Base-by-base conservation (phyloP, 345 rosid species). In the Euphorbia pulcherrima region DNA sequence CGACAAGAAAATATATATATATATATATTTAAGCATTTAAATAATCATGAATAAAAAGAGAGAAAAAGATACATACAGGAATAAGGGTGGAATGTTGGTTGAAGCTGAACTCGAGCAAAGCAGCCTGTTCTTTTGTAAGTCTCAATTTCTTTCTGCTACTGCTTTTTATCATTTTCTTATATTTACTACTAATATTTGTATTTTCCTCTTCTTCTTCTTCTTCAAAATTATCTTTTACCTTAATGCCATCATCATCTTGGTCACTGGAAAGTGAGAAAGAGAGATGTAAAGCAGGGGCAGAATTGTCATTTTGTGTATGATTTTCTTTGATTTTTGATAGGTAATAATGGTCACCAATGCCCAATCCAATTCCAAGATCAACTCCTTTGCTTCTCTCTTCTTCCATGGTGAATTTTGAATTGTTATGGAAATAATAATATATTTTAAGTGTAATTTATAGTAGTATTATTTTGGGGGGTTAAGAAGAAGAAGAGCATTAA, bases 141-240 rank as follows among this genome's bases (percentile, higher is more conserved):
- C 86, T 72, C 44, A 82, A 78, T 68, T 84, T 84, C 81, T 82
- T 84, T 20, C 75, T 67, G 1, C 81, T 39, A 82, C 39, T 67
- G 1, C 81, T 39, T 81, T 33, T 78, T 81, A 20, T 84, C 84
- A 69, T 82, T 85, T 59, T 82, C 85, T 27, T 82, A 77, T 16
- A 72, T 73, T 80, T 85, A 79, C 1, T 83, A 74, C 26, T 8
- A 27, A 20, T 24, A 16, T 46, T 51, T 64, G 23, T 81, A 76
- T 60, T 80, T 80, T 24, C 62, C 78, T 74, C 80, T 62, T 77
- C 85, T 8, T 75, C 81, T 71, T 84, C 90, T 69, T 87, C 90
- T 2, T 76, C 79, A n/a, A n/a, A n/a, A n/a, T 23, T 85, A 96
- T 27, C 72, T 86, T 79, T 44, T 77, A 81, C 83, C 71, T 39